Evolutionary conservation across 305 asterid genomes (phyloP), one percentile per base, ranked within the genome.

Genomic region (Fraxinus velutina): DNA sequence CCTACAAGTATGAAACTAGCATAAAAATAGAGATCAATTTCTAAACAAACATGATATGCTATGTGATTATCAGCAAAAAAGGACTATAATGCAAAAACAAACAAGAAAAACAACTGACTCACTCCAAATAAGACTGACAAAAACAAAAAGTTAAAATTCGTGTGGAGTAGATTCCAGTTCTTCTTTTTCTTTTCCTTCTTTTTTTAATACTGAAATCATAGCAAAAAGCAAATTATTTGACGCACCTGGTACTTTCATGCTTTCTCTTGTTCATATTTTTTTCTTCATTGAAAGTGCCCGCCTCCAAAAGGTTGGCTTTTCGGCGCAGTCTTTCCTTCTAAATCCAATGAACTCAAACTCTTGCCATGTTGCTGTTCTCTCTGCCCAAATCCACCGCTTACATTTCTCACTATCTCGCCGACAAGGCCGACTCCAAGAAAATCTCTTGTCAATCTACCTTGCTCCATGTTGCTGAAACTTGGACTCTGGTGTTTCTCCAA

Each of bases 351-450:
- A 47, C 84, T 68, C 78, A 85, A 78, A 73, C 85, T 90, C 68
- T 81, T 71, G 9, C 84, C 85, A 57, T 78, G 84, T 32, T 89
- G 88, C 83, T 84, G 88, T 33, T 85, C 85, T 72, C 90, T 85
- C 72, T 50, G 66, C 29, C 77, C 75, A 19, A 74, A 76, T 17
- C 87, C 79, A 2, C 82, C 80, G 19, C 83, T 86, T 37, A 90
- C 86, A 36, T 84, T 86, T 80, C 93, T 90, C 82, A 92, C 90
- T 0, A 91, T 87, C 90, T 92, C 93, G 5, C 72, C 33, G 24
- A 66, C 73, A 66, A 4, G 73, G 4, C 97, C 95, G 2, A 93
- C 97, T 9, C 98, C 98, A 47, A 93, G 97, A 85, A 93, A 93
- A 27, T 93, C 98, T 84, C 98, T 89, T 0, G 98, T 93, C 81